Percentiles rank a stretch among this genome's conserved stretches.
phyloP scores from a whole-genome alignment of 73 alveolate genomes.

The Loxodes magnus region DNA sequence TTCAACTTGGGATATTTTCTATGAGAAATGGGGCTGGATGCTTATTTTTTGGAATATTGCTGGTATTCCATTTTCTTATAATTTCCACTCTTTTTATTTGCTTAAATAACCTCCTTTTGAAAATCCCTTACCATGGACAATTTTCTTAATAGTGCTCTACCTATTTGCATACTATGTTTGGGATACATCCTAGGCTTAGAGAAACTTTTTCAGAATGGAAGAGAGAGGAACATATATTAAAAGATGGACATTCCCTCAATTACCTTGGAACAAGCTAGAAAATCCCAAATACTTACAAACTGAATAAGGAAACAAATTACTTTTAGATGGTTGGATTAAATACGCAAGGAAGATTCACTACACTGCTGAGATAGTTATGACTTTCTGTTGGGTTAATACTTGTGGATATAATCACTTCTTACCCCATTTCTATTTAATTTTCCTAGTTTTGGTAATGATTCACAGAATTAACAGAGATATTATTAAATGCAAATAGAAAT shows the following conservation, averaged over 20 bases:
- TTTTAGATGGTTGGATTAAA: conserved; percentile 33
- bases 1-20: conserved; percentile 19
- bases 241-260: conserved; percentile 14
- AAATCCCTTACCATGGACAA: background rate
- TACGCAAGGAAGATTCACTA: conserved; percentile 36
- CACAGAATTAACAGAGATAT: conserved; percentile 32
- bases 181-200: conserved; percentile 19
- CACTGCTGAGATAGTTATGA: conserved; percentile 34
- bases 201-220: conserved; percentile 1
- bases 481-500: conserved; percentile 29
- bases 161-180: conserved; percentile 13
- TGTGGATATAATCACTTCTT: background rate
- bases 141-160: background rate
- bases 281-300: conserved; percentile 32
- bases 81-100: conserved; percentile 3
- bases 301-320: conserved; percentile 24
- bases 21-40: conserved; percentile 27
- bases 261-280: conserved; percentile 20
- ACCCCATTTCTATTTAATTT: conserved; percentile 1
- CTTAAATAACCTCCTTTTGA: background rate
- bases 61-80: conserved; percentile 8
- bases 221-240: conserved; percentile 5
- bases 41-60: conserved; percentile 17
- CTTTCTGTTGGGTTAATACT: background rate
- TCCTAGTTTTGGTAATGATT: conserved; percentile 8